These are phyloP conservation scores for Kwoniella sp. DNA, from an alignment of 768 basidiomycete genomes.

Conservation along the genomic window DNA sequence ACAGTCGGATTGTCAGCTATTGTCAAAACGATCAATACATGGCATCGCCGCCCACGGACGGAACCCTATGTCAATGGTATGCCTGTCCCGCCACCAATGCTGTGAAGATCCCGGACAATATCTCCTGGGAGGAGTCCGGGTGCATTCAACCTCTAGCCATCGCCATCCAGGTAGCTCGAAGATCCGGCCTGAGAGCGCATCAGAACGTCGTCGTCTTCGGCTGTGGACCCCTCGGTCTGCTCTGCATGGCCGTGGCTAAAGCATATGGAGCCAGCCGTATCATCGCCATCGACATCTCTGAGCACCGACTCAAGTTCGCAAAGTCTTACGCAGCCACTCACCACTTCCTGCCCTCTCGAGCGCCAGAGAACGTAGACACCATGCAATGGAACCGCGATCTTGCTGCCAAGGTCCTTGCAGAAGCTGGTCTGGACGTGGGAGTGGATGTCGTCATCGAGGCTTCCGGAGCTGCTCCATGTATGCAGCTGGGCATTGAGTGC, in stretches of 20 bases:
- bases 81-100: too few species aligned
- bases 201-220: conserved; percentile 77
- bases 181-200: conserved; percentile 65
- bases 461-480: conserved; percentile 6
- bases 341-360: too few species aligned
- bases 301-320: conserved; percentile 91
- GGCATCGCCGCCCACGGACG: too few species aligned
- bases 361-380: too few species aligned
- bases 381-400: neutral
- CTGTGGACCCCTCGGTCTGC: conserved; percentile 68
- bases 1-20: neutral
- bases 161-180: conserved; percentile 76
- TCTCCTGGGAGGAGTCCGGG: conserved; percentile 70
- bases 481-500: conserved; percentile 5
- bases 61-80: too few species aligned
- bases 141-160: conserved; percentile 87
- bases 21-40: conserved; percentile 45
- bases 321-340: conserved; percentile 77
- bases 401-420: neutral
- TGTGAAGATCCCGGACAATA: conserved; percentile 73
- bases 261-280: conserved; percentile 79
- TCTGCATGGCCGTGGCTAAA: conserved; percentile 88
- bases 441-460: conserved; percentile 10
- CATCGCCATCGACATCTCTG: conserved; percentile 63
- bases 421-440: neutral